Evolutionary conservation across 2,329 filamentous ascomycete genomes (phyloP).

Genomic region (Coniochaeta hoffmannii): DNA sequence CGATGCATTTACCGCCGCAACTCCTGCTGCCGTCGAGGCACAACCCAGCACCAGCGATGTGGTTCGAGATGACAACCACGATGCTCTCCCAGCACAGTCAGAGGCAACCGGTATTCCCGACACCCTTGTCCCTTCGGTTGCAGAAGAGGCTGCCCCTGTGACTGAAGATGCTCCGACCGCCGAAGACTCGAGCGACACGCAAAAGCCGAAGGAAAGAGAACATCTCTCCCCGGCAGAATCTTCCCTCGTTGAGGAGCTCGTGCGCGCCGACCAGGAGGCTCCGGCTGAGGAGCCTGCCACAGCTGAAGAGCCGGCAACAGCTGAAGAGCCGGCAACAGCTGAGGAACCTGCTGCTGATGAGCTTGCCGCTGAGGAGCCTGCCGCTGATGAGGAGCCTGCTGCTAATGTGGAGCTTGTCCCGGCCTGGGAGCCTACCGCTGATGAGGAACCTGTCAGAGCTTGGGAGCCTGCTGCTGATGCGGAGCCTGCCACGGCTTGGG

Average conservation of each 20-base stretch:
- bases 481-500: background rate
- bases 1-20: background rate
- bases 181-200: too few relatives aligned
- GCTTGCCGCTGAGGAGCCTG: too few relatives aligned
- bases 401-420: too few relatives aligned
- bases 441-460: background rate
- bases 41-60: background rate
- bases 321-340: background rate
- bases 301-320: background rate
- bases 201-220: too few relatives aligned
- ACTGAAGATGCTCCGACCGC: background rate
- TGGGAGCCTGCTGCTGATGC: background rate
- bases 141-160: background rate
- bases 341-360: background rate
- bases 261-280: too few relatives aligned
- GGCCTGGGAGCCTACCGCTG: too few relatives aligned
- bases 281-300: too few relatives aligned
- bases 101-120: background rate
- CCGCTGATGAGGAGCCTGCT: too few relatives aligned
- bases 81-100: background rate
- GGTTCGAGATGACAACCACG: background rate
- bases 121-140: background rate
- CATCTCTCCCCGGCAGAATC: too few relatives aligned
- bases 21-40: background rate
- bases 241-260: too few relatives aligned